Conservation (phyloP, 2,329 filamentous ascomycete species). For the Sordariomycetes sp. region DNA sequence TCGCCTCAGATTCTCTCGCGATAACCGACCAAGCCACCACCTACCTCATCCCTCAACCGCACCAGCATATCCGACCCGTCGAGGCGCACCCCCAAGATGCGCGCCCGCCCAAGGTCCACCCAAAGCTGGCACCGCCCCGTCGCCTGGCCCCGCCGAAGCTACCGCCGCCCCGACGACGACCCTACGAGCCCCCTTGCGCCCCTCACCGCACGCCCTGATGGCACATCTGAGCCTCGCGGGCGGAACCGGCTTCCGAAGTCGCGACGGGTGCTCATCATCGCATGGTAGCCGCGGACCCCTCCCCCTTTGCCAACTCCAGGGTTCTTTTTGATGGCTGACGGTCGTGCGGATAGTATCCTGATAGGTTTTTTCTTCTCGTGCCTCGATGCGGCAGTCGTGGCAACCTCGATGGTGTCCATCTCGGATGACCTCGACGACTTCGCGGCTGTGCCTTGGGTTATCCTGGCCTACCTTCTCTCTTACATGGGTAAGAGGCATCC, state of each 20-base stretch:
- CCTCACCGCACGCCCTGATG: not conserved
- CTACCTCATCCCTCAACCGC: too few relatives aligned
- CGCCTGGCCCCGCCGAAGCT: not conserved
- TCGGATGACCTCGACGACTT: slow-evolving; percentile 37
- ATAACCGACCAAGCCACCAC: too few relatives aligned
- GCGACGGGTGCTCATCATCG: slow-evolving; percentile 7
- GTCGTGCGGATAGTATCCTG: slow-evolving; percentile 12
- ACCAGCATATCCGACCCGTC: too few relatives aligned
- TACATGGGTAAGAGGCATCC: slow-evolving; percentile 30
- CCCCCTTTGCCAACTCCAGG: slow-evolving; percentile 13
- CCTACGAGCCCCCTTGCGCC: not conserved
- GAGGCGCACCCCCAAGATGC: too few relatives aligned
- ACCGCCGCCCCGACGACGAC: not conserved
- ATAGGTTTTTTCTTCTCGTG: slow-evolving; percentile 41
- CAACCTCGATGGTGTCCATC: slow-evolving; percentile 43
- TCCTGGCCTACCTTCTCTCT: slow-evolving; percentile 40
- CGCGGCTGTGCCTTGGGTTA: slow-evolving; percentile 38
- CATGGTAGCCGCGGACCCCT: slow-evolving; percentile 5
- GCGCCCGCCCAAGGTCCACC: too few relatives aligned
- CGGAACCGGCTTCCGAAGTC: not conserved
- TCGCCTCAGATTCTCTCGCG: too few relatives aligned
- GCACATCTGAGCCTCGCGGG: not conserved
- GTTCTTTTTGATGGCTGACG: not conserved
- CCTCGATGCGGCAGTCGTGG: slow-evolving; percentile 43
- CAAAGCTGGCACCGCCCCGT: not conserved